Evolutionary conservation across 352 stramenopile species (phyloP).

Genomic region (Pythium grandisporangium): DNA sequence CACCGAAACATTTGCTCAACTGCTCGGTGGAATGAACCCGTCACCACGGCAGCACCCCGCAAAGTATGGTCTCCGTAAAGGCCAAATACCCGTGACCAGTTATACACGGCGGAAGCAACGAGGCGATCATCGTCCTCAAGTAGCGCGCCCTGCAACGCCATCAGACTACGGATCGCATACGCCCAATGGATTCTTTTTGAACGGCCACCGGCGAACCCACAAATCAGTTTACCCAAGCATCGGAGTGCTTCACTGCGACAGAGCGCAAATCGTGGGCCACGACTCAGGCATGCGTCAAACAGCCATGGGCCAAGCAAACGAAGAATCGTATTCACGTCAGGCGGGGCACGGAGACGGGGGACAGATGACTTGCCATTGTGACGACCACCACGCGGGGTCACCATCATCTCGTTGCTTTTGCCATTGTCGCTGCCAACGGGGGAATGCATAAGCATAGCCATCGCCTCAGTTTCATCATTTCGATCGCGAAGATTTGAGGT

Average conservation of each 20-base stretch:
- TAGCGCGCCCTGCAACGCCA: constrained; percentile 69
- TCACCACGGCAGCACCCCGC: constrained; percentile 64
- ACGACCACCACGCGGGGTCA: no score
- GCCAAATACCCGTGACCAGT: constrained; percentile 77
- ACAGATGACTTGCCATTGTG: no score
- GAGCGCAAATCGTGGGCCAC: constrained; percentile 55
- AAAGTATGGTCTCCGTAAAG: constrained; percentile 79
- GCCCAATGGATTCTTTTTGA: constrained; percentile 79
- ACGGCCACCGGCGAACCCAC: constrained; percentile 50
- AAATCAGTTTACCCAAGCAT: constrained; percentile 70
- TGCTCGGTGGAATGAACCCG: constrained; percentile 70
- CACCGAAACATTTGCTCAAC: constrained; percentile 72
- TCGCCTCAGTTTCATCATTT: constrained; percentile 9
- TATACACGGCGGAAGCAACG: constrained; percentile 68
- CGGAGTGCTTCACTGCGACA: constrained; percentile 67
- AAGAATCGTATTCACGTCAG: constrained; percentile 80
- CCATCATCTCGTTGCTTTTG: neutral
- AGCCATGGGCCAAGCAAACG: constrained; percentile 74
- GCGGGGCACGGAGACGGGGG: constrained; percentile 54
- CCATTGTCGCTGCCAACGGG: constrained; percentile 15
- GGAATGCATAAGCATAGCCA: constrained; percentile 25
- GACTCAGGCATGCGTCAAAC: constrained; percentile 76
- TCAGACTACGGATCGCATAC: constrained; percentile 75
- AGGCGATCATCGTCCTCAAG: constrained; percentile 79
- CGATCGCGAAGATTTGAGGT: constrained; percentile 26